Percentiles rank a stretch among this genome's conserved stretches.
Evolutionary conservation across 192 early-diverging fungal genomes (phyloP).

Genomic region (Geranomyces variabilis): DNA sequence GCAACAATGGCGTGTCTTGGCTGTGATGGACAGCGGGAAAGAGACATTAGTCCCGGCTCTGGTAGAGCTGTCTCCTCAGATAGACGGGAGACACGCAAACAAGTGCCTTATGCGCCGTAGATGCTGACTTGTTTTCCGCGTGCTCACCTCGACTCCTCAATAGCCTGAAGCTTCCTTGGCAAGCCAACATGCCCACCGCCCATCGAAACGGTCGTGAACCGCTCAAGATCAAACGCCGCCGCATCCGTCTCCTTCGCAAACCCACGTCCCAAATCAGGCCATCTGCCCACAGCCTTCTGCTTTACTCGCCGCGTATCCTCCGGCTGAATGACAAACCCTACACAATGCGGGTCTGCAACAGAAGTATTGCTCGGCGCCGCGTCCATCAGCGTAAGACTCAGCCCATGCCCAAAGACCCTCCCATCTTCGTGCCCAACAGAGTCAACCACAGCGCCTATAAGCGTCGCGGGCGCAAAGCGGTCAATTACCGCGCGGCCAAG

Average conservation of each 20-base stretch:
- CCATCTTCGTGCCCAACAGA: not conserved
- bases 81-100: too few species aligned
- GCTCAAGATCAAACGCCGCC: constrained; percentile 24
- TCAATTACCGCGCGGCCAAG: not conserved
- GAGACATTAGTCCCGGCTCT: too few species aligned
- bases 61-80: too few species aligned
- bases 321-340: not conserved
- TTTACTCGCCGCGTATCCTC: constrained; percentile 10
- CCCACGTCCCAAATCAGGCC: constrained; percentile 22
- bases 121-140: too few species aligned
- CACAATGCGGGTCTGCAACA: not conserved
- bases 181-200: constrained; percentile 23
- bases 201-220: constrained; percentile 16
- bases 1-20: constrained; percentile 1
- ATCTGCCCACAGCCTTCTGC: constrained; percentile 30
- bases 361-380: too few species aligned
- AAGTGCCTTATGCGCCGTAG: too few species aligned
- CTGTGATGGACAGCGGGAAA: not conserved
- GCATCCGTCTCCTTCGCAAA: not conserved
- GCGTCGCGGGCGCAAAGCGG: not conserved
- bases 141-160: not conserved
- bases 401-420: not conserved
- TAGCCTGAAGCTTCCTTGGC: constrained; percentile 2
- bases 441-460: constrained; percentile 31
- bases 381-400: constrained; percentile 8